Evolutionary conservation across 345 rosid species (phyloP).

Genomic region (Cardamine occulta): DNA sequence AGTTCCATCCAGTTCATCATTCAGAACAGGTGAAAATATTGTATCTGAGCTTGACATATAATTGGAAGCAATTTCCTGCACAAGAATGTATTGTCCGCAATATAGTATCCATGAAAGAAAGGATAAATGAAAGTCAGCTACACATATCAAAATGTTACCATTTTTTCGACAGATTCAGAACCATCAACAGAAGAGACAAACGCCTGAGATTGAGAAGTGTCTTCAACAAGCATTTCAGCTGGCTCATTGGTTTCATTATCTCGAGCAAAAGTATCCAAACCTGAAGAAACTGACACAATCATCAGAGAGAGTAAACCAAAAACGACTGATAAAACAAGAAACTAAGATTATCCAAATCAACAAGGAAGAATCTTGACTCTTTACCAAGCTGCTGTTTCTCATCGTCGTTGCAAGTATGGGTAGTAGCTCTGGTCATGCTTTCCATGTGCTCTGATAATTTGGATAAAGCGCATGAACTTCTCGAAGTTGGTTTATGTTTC

Average conservation of each 20-base stretch:
- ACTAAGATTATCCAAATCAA: neutral
- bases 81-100: neutral
- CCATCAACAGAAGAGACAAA: conserved; percentile 28
- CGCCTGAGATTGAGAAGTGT: conserved; percentile 33
- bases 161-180: conserved; percentile 31
- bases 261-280: conserved; percentile 41
- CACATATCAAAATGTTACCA: conserved; percentile 23
- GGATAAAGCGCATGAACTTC: conserved; percentile 27
- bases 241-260: conserved; percentile 36
- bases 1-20: conserved; percentile 47
- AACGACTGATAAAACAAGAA: neutral
- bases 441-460: conserved; percentile 35
- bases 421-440: conserved; percentile 11
- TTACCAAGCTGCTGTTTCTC: conserved; percentile 31
- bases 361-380: conserved; percentile 7
- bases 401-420: conserved; percentile 1
- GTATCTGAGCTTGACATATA: conserved; percentile 64
- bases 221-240: conserved; percentile 43
- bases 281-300: conserved; percentile 31
- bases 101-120: neutral
- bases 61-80: conserved; percentile 41
- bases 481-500: conserved; percentile 38
- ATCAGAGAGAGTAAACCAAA: conserved; percentile 27
- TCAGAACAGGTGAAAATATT: conserved; percentile 74
- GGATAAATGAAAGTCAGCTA: neutral